A percentile compares a stretch with the other conserved stretches of the same genome.
Conservation (phyloP, 1,139 yeast species). For the Hansenula sp. region DNA sequence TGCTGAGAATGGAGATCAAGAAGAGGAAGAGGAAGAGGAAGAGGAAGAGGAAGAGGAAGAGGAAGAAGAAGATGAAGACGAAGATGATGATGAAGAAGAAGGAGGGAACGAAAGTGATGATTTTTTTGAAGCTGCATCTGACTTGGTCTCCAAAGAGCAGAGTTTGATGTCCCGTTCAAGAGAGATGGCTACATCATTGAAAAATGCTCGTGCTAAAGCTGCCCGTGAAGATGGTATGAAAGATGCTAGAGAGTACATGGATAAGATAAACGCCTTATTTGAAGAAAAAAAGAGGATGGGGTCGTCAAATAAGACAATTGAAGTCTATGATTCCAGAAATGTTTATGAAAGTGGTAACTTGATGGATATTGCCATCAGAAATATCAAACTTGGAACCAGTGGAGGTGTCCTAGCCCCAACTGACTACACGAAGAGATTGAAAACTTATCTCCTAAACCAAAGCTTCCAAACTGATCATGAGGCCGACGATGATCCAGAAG, state of each 20-base stretch:
- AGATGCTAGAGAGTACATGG: constrained; percentile 31
- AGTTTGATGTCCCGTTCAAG: constrained; percentile 17
- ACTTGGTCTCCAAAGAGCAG: constrained; percentile 13
- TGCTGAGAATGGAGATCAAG: constrained; percentile 8
- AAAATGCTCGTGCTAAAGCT: constrained; percentile 33
- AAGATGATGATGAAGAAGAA: constrained; percentile 13
- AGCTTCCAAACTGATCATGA: constrained; percentile 20
- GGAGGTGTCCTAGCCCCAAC: constrained; percentile 45
- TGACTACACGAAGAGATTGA: constrained; percentile 41
- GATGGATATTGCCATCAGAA: constrained; percentile 53
- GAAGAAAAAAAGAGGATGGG: constrained; percentile 25
- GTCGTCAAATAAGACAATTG: constrained; percentile 32
- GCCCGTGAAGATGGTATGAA: constrained; percentile 40
- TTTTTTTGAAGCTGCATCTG: neutral
- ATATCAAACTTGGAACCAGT: constrained; percentile 51
- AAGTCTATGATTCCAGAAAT: constrained; percentile 44
- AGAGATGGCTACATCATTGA: constrained; percentile 22
- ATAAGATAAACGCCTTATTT: constrained; percentile 34
- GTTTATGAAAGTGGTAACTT: constrained; percentile 39
- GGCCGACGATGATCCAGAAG: constrained; percentile 21
- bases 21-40: constrained; percentile 15
- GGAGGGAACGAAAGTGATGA: constrained; percentile 7
- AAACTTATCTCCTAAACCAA: constrained; percentile 33
- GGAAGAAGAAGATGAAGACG: constrained; percentile 19
- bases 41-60: constrained; percentile 14